A percentile compares a stretch with the other conserved stretches of the same genome.
phyloP scores from a whole-genome alignment of 495 filamentous ascomycete species.

The Aspergillus kassunensis region DNA sequence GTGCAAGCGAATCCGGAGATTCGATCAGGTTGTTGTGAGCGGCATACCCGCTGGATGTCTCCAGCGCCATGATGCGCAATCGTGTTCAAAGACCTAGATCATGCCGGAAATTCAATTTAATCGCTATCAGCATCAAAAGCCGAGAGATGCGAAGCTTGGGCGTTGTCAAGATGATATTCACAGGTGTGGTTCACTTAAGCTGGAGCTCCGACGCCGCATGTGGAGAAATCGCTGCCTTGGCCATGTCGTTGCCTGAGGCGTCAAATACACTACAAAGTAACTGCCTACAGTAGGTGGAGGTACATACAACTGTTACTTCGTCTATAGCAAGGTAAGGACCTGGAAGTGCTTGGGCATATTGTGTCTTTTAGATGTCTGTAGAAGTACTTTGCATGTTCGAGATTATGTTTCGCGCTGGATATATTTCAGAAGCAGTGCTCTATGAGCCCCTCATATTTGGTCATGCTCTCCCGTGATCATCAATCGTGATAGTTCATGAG shows the following conservation, averaged over 20 bases:
- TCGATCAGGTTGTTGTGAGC: conserved; percentile 53
- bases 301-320: no score
- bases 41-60: conserved; percentile 51
- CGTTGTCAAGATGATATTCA: not conserved
- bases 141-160: not conserved
- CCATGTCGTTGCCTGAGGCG: not conserved
- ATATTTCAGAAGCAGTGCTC: no score
- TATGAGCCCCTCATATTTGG: no score
- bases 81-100: conserved; percentile 26
- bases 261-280: no score
- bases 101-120: conserved; percentile 25
- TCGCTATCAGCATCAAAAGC: conserved; percentile 12
- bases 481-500: not conserved
- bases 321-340: no score
- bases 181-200: not conserved
- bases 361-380: no score
- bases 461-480: no score
- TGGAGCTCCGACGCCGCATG: conserved; percentile 2
- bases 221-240: conserved; percentile 6
- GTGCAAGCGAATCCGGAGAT: conserved; percentile 59
- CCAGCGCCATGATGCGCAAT: conserved; percentile 52
- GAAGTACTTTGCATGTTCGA: no score
- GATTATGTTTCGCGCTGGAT: no score
- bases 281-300: no score
- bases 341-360: no score